Conservation (phyloP, 1,284 basidiomycete species). For the Cystobasidium pallidum region DNA sequence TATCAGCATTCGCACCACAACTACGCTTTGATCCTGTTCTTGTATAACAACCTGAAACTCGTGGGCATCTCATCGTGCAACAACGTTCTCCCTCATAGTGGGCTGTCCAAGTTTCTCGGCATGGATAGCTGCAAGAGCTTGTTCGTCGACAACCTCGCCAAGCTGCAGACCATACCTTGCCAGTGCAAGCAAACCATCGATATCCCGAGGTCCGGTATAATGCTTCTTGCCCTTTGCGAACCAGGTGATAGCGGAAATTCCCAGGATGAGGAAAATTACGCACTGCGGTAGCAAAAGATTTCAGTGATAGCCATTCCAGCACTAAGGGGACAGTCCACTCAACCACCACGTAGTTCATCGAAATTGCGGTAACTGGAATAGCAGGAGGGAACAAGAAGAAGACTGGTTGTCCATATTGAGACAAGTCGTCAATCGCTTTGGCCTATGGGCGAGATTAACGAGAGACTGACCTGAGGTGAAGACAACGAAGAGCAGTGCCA, state of each 20-base stretch:
- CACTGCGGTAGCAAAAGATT: no score
- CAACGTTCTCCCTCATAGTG: neutral
- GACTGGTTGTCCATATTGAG: slow-evolving; percentile 50
- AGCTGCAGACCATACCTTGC: slow-evolving; percentile 33
- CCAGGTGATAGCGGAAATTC: slow-evolving; percentile 56
- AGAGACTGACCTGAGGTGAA: slow-evolving; percentile 53
- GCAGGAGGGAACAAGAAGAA: slow-evolving; percentile 62
- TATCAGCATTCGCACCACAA: no score
- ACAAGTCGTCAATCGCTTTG: neutral
- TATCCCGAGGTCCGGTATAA: slow-evolving; percentile 57
- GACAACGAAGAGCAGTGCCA: slow-evolving; percentile 57
- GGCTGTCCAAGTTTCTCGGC: slow-evolving; percentile 19
- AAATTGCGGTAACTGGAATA: slow-evolving; percentile 56
- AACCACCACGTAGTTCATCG: slow-evolving; percentile 58
- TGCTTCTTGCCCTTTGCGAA: slow-evolving; percentile 56
- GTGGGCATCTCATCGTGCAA: neutral
- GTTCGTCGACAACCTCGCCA: slow-evolving; percentile 22
- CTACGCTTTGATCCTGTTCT: no score
- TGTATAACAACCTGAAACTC: neutral
- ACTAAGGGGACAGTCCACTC: no score
- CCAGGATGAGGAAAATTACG: slow-evolving; percentile 48
- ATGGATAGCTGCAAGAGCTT: neutral
- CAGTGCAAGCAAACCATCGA: slow-evolving; percentile 59
- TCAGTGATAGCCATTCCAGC: no score
- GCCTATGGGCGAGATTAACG: neutral